Evolutionary conservation across 768 basidiomycete species (phyloP), one percentile per base, ranked within the genome.

Genomic region (Coprinopsis cinerea): DNA sequence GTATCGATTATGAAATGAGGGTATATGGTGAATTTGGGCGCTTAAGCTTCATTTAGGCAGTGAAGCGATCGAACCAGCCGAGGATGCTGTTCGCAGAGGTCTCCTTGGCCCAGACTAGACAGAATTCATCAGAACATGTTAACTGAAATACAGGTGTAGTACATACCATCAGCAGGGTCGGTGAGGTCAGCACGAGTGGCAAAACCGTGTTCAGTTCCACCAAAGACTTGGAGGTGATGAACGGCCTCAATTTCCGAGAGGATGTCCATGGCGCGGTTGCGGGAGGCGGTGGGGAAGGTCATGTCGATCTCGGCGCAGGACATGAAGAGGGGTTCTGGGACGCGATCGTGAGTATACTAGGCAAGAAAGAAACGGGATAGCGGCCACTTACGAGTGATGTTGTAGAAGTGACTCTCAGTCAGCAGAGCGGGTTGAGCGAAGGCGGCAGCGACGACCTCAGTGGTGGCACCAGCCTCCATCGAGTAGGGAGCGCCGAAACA

Each of bases 221-320:
- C 74, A 59, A 83, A 83, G 15, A 79, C 56, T 41, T 83, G 81
- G 54, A 79, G 66, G 52, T 79, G 75, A 57, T 83, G 84, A 0
- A 64, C 67, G 0, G 74, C 73, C 44, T 78, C 77, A n/a, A 58
- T 65, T 48, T 72, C 73, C 3, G 72, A 66, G 13, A 85, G 61
- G 7, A 81, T 73, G 41, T 81, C 78, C 51, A 82, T 81, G 0
- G 77, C 77, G 1, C 72, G 67, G 24, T 74, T 75, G 25, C 81
- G 78, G 0, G 71, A 69, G 17, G 70, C 67, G 0, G 67, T 20
- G 1, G 78, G 70, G 69, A 84, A 83, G 0, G 78, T 72, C 1
- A 55, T 53, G 59, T 84, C 82, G 14, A 54, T 67, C 63, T 83
- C 82, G n/a, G n/a, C 79, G 49, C 78, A 81, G 20, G 76, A 71